phyloP scores from a whole-genome alignment of 345 rosid species.

The Gossypium australe region DNA sequence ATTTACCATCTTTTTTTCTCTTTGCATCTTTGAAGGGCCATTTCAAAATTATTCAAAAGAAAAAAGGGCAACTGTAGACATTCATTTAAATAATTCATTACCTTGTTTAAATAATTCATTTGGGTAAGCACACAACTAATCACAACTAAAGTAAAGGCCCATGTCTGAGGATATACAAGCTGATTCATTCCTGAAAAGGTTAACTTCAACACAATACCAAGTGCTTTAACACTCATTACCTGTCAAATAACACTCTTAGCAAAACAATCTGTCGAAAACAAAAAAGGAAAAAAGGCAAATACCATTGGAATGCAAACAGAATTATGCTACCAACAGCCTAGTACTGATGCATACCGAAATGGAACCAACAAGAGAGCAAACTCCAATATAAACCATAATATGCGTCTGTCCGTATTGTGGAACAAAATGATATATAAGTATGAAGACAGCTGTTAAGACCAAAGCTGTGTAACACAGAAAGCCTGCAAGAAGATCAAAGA shows the following conservation, averaged over 20 bases:
- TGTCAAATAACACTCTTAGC: slow-evolving; percentile 20
- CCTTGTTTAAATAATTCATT: slow-evolving; percentile 77
- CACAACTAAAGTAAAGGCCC: slow-evolving; percentile 60
- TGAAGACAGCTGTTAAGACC: slow-evolving; percentile 60
- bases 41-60: not conserved
- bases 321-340: not conserved
- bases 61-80: not conserved
- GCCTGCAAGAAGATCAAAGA: slow-evolving; percentile 43
- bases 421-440: slow-evolving; percentile 58
- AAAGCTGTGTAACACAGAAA: slow-evolving; percentile 81
- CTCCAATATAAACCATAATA: slow-evolving; percentile 87
- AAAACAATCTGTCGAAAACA: not conserved
- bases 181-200: slow-evolving; percentile 76
- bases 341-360: slow-evolving; percentile 59
- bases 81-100: slow-evolving; percentile 52
- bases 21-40: not conserved
- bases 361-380: slow-evolving; percentile 96
- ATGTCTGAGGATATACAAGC: slow-evolving; percentile 68
- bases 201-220: slow-evolving; percentile 72
- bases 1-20: not conserved
- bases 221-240: slow-evolving; percentile 88
- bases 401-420: slow-evolving; percentile 96
- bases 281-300: not conserved
- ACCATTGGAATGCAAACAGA: not conserved
- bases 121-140: slow-evolving; percentile 64